Evolutionary conservation across 345 rosid species (phyloP), one percentile per base, ranked within the genome.

Genomic region (Ceriops zippeliana): DNA sequence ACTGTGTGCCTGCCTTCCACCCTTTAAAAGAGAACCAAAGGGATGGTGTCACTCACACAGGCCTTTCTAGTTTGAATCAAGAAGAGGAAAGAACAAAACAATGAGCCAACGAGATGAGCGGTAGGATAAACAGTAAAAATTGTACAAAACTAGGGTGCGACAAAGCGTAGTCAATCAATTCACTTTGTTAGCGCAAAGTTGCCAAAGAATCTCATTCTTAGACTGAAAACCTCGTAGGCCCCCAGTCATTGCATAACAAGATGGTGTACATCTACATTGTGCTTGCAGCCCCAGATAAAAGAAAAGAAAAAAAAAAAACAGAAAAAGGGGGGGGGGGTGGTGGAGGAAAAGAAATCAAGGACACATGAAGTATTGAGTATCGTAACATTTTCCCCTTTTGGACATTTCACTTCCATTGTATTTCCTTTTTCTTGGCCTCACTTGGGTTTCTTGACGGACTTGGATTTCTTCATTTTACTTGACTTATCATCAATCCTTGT

Each of bases 401-500:
- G 26, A 20, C 59, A 56, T 56, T 56, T 56, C 16, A 24, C 16
- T 56, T 56, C 31, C 28, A 27, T 54, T 54, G 27, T 9, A 54
- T 54, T 16, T 6, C 46, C 16, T 38, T 20, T 11, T 26, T 35
- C 8, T 51, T 13, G 7, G 7, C 52, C 37, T 67, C 57, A 66
- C 71, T 76, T 70, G 4, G 72, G 71, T 67, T 67, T 76, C 62
- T 62, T 76, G 8, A 17, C 69, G 24, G 79, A 71, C 72, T 76
- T 77, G 9, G 76, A 67, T 68, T 77, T 77, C 67, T 72, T 77
- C 73, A 62, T 16, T 58, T 72, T 77, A 32, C 20, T 64, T 0
- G 70, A 52, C 67, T 58, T 77, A 16, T 72, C 76, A 52, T 77
- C 80, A 17, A 56, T 65, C n/a, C 59, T 63, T 6, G 86, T 77